phyloP scores from a whole-genome alignment of 169 alveolate genomes.

The Theileria equi region DNA sequence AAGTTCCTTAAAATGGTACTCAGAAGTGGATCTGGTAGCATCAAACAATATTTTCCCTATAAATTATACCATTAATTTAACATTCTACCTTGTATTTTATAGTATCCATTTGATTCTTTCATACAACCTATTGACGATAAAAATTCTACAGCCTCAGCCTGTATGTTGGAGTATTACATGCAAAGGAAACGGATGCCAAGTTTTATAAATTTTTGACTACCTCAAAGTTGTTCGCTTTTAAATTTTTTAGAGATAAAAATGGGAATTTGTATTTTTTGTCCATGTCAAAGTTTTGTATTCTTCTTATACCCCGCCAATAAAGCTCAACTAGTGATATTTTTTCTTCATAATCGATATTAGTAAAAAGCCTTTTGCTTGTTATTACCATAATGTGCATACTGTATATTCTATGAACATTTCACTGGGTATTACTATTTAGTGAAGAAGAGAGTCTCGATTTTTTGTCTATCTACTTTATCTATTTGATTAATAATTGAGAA shows the following conservation, averaged over 20 bases:
- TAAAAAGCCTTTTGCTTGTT: slow-evolving; percentile 2
- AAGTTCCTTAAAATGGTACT: slow-evolving; percentile 24
- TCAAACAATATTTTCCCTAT: slow-evolving; percentile 9
- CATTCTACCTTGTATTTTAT: slow-evolving; percentile 14
- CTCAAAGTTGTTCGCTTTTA: slow-evolving; percentile 32
- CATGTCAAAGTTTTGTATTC: slow-evolving; percentile 27
- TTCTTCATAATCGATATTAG: slow-evolving; percentile 34
- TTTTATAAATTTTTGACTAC: background rate
- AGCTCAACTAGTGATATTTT: slow-evolving; percentile 48
- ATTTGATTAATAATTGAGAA: slow-evolving; percentile 23
- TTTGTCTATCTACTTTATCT: slow-evolving; percentile 15
- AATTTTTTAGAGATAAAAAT: slow-evolving; percentile 9
- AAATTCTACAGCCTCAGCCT: too few species aligned
- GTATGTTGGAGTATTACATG: too few species aligned
- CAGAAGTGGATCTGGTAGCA: slow-evolving; percentile 2
- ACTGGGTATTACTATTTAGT: slow-evolving; percentile 19
- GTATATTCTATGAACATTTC: background rate
- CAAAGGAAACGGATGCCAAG: background rate
- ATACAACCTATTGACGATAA: too few species aligned
- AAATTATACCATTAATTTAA: background rate
- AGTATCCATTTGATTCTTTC: slow-evolving; percentile 17
- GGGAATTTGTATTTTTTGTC: slow-evolving; percentile 10
- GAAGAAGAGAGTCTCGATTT: slow-evolving; percentile 14
- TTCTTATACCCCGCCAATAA: slow-evolving; percentile 40
- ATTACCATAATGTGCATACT: background rate